These are phyloP conservation scores for Globisporangium cederbergense DNA, from an alignment of 352 stramenopile genomes.

Conservation along the genomic window DNA sequence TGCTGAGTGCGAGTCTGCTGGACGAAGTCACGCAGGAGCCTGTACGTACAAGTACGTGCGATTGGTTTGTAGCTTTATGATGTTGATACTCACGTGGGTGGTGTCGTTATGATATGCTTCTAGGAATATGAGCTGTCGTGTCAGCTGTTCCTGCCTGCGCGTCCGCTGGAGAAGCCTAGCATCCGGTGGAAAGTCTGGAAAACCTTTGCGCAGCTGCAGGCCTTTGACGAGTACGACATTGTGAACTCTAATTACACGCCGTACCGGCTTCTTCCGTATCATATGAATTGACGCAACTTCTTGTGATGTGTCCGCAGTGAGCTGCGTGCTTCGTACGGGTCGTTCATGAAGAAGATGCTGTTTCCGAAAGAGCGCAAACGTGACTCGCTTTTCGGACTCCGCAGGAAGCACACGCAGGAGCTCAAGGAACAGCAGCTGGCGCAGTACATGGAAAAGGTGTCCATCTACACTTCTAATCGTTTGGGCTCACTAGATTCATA, in stretches of 20 bases:
- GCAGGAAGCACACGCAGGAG: conserved; percentile 65
- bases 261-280: no score
- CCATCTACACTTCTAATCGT: not conserved
- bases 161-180: conserved; percentile 56
- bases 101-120: conserved; percentile 11
- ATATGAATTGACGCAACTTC: no score
- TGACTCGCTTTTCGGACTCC: conserved; percentile 67
- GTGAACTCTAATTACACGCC: not conserved
- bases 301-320: conserved; percentile 28
- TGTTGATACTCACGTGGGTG: conserved; percentile 6
- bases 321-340: conserved; percentile 43
- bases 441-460: conserved; percentile 62
- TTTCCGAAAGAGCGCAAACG: conserved; percentile 72
- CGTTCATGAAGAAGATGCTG: conserved; percentile 49
- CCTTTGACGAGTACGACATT: conserved; percentile 60
- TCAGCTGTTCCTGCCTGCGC: conserved; percentile 50
- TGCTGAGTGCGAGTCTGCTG: conserved; percentile 47
- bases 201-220: conserved; percentile 56
- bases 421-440: conserved; percentile 70
- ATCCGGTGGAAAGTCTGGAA: conserved; percentile 82
- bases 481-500: conserved; percentile 4
- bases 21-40: conserved; percentile 60
- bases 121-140: conserved; percentile 77
- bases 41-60: conserved; percentile 20
- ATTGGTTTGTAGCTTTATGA: not conserved